These are phyloP conservation scores for Ophiostoma quercus DNA, from an alignment of 2,329 filamentous ascomycete genomes.

Conservation along the genomic window DNA sequence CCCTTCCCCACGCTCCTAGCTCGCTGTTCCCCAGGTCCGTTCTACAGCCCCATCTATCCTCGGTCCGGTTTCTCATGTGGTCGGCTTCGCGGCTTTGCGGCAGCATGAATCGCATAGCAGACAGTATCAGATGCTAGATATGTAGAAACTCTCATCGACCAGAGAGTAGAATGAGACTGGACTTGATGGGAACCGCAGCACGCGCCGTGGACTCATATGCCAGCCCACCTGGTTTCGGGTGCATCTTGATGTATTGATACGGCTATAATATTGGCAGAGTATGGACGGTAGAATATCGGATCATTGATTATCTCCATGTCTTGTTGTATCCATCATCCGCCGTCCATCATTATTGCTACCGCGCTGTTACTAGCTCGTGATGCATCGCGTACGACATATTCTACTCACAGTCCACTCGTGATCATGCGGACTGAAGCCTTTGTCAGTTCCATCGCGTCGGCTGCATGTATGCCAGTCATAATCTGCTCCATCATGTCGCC, in stretches of 20 bases:
- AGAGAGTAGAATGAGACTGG: background rate
- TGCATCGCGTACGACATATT: background rate
- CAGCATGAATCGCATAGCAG: background rate
- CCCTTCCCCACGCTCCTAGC: background rate
- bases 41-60: background rate
- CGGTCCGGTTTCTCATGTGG: conserved; percentile 4
- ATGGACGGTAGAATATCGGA: background rate
- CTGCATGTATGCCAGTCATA: background rate
- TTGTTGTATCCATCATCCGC: background rate
- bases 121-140: background rate
- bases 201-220: background rate
- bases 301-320: background rate
- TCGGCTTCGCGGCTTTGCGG: background rate
- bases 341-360: background rate
- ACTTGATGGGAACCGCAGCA: background rate
- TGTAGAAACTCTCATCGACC: background rate
- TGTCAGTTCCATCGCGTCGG: background rate
- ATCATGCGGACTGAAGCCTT: background rate
- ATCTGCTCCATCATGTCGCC: background rate
- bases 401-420: background rate
- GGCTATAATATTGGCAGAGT: background rate
- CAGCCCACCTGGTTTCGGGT: background rate
- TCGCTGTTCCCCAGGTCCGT: conserved; percentile 5
- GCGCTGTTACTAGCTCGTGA: background rate
- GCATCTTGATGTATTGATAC: background rate